A percentile compares a stretch with the other conserved stretches of the same genome.
Conservation (phyloP, 345 rosid species). For the Toxicodendron radicans region DNA sequence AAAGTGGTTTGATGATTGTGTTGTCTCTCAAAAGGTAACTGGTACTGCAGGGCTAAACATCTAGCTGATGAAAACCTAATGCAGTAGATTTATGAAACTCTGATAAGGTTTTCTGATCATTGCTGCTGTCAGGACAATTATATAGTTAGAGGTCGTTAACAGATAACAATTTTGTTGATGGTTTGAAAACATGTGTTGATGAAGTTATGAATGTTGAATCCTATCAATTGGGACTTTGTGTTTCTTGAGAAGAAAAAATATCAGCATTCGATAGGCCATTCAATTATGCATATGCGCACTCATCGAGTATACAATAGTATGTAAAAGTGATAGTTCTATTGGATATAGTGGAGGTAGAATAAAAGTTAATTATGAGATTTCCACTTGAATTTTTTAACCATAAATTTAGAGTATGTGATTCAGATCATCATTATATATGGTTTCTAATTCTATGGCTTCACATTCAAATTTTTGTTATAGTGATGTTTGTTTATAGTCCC, state of each 20-base stretch:
- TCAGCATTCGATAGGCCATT: no score
- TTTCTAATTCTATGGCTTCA: not conserved
- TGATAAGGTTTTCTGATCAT: not conserved
- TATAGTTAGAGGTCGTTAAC: not conserved
- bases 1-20: slow-evolving; percentile 3
- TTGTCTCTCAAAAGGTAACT: not conserved
- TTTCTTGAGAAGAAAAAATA: not conserved
- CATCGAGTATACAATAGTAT: not conserved
- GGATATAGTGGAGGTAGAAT: not conserved
- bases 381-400: not conserved
- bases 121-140: not conserved
- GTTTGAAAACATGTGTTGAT: not conserved
- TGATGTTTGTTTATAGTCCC: not conserved
- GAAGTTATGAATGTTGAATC: not conserved
- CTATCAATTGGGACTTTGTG: not conserved
- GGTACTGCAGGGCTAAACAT: slow-evolving; percentile 5
- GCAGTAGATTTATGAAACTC: not conserved
- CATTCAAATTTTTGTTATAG: not conserved
- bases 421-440: not conserved
- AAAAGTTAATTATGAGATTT: not conserved
- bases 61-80: not conserved
- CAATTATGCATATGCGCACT: no score
- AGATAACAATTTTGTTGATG: not conserved
- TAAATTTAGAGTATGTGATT: not conserved
- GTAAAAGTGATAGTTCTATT: not conserved